Evolutionary conservation across 2,329 filamentous ascomycete genomes (phyloP).

Genomic region (Penicillium vulpinum): DNA sequence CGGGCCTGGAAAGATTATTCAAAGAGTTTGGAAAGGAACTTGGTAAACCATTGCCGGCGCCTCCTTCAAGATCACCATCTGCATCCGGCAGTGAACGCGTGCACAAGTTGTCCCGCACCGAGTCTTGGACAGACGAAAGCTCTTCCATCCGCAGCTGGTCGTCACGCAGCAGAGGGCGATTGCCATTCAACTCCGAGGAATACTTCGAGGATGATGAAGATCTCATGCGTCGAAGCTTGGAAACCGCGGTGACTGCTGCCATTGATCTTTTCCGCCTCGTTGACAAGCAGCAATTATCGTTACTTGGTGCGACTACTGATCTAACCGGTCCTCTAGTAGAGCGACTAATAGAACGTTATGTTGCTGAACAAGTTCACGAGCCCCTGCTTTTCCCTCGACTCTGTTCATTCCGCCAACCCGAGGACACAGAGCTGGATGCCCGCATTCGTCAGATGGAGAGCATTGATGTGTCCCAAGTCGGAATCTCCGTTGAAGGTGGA

Average conservation of each 20-base stretch:
- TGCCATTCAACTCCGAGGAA: constrained; percentile 62
- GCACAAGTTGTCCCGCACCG: constrained; percentile 24
- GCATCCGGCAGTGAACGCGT: constrained; percentile 52
- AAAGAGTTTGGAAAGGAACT: constrained; percentile 84
- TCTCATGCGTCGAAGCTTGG: constrained; percentile 80
- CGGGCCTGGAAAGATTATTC: constrained; percentile 84
- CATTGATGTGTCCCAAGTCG: constrained; percentile 92
- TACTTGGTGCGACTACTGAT: constrained; percentile 89
- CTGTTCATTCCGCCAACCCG: constrained; percentile 71
- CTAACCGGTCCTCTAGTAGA: constrained; percentile 90
- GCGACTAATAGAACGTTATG: constrained; percentile 89
- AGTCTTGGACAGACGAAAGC: constrained; percentile 42
- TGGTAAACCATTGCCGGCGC: constrained; percentile 78
- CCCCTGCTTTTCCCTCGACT: constrained; percentile 78
- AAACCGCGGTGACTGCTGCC: constrained; percentile 87
- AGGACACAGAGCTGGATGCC: constrained; percentile 83
- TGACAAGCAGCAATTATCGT: constrained; percentile 90
- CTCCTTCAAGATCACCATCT: constrained; percentile 55
- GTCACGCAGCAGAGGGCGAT: constrained; percentile 35
- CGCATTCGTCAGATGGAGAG: constrained; percentile 92
- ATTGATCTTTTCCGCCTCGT: constrained; percentile 96
- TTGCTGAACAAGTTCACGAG: constrained; percentile 89
- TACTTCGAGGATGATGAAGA: constrained; percentile 90
- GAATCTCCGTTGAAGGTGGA: constrained; percentile 80
- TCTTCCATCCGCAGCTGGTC: constrained; percentile 37